Conservation (phyloP, 495 filamentous ascomycete species). For the Friedmanniomyces simplex region DNA sequence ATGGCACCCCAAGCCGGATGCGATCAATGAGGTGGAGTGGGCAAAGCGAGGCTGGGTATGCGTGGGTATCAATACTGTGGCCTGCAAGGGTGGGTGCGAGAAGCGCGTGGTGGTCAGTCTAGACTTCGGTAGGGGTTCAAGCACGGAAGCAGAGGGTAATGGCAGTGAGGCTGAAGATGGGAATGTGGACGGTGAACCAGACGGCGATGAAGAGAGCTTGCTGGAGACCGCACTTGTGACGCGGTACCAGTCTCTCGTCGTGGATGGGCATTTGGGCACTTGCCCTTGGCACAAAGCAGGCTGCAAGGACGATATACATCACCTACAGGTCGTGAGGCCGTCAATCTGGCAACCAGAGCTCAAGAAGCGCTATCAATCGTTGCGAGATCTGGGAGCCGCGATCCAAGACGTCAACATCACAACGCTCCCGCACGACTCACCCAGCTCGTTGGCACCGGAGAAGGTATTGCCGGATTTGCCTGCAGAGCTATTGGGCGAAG, state of each 20-base stretch:
- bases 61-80: constrained; percentile 67
- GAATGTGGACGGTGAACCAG: constrained; percentile 6
- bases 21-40: constrained; percentile 87
- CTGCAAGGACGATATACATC: constrained; percentile 51
- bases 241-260: constrained; percentile 59
- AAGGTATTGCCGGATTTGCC: constrained; percentile 9
- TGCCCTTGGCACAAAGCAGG: constrained; percentile 81
- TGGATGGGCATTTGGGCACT: constrained; percentile 65
- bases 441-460: background rate
- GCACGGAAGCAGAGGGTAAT: constrained; percentile 37
- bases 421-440: background rate
- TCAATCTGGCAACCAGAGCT: constrained; percentile 26
- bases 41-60: constrained; percentile 90
- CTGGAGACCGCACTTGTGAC: constrained; percentile 60
- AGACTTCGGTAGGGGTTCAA: constrained; percentile 17
- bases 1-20: constrained; percentile 73
- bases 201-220: constrained; percentile 1
- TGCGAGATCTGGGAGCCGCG: constrained; percentile 11
- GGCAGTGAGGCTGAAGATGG: constrained; percentile 34
- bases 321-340: constrained; percentile 28
- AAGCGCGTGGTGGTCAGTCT: constrained; percentile 72
- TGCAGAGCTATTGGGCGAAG: background rate
- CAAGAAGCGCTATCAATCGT: constrained; percentile 23
- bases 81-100: constrained; percentile 69
- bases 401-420: constrained; percentile 14